These are phyloP conservation scores for Stachybotrys chlorohalonatus DNA, from an alignment of 2,329 filamentous ascomycete species.

Conservation along the genomic window DNA sequence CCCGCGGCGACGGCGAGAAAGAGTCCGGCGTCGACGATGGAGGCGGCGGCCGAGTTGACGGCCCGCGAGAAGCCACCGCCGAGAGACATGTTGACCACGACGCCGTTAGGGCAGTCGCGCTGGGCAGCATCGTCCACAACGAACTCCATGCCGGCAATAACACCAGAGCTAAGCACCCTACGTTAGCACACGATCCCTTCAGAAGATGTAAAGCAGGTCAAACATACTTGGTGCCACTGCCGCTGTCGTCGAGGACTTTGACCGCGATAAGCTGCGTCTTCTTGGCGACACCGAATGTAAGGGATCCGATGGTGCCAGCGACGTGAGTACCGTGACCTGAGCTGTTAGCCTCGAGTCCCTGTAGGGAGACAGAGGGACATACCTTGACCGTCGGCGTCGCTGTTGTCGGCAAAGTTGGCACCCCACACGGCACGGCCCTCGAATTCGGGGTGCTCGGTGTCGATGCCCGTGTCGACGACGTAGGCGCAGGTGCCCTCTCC, in stretches of 20 bases:
- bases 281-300: constrained; percentile 33
- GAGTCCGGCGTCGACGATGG: constrained; percentile 31
- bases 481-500: constrained; percentile 32
- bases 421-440: constrained; percentile 30
- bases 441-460: constrained; percentile 25
- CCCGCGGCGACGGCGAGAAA: constrained; percentile 48
- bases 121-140: constrained; percentile 24
- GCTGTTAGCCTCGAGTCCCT: background rate
- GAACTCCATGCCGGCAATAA: constrained; percentile 35
- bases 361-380: background rate
- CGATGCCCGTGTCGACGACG: constrained; percentile 36
- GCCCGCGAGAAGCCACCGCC: constrained; percentile 34
- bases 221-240: constrained; percentile 10
- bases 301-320: constrained; percentile 32
- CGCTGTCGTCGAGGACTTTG: constrained; percentile 44
- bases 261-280: constrained; percentile 40
- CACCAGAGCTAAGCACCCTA: constrained; percentile 20
- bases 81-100: constrained; percentile 46
- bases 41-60: constrained; percentile 38
- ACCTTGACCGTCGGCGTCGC: constrained; percentile 29
- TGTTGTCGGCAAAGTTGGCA: constrained; percentile 25
- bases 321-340: constrained; percentile 36
- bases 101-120: constrained; percentile 29
- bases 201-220: background rate
- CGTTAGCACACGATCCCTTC: background rate